A percentile compares a stretch with the other conserved stretches of the same genome.
phyloP scores from a whole-genome alignment of 2,329 filamentous ascomycete genomes.

The Pezicula radicicola region DNA sequence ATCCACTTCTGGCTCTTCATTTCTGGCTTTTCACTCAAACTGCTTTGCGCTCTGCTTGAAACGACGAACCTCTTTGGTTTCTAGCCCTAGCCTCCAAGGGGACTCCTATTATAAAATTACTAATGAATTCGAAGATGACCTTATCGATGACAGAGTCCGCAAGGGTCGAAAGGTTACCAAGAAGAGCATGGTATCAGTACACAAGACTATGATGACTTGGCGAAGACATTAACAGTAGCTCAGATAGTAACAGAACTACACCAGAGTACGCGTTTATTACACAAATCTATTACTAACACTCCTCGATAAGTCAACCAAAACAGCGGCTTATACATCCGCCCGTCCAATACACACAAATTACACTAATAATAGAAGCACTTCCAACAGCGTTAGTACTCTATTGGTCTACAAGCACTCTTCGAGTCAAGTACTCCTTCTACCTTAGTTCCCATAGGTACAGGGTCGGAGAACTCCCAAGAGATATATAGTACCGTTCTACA shows the following conservation, averaged over 20 bases:
- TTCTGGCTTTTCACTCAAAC: constrained; percentile 2
- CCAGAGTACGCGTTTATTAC: not conserved
- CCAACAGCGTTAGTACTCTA: constrained; percentile 9
- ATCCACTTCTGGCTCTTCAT: constrained; percentile 8
- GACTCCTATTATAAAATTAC: constrained; percentile 1
- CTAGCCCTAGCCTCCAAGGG: constrained; percentile 1
- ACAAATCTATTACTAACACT: not conserved
- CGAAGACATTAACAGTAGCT: constrained; percentile 11
- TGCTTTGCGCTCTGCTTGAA: constrained; percentile 8
- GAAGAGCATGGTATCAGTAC: constrained; percentile 13
- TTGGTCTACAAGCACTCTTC: constrained; percentile 11
- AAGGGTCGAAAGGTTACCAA: constrained; percentile 7
- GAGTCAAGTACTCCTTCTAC: constrained; percentile 10
- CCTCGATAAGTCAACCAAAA: constrained; percentile 5
- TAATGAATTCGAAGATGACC: constrained; percentile 17
- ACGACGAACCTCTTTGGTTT: constrained; percentile 10
- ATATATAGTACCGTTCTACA: not conserved
- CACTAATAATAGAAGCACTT: constrained; percentile 5
- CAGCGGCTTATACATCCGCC: constrained; percentile 8
- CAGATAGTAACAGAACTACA: constrained; percentile 10
- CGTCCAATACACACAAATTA: constrained; percentile 1
- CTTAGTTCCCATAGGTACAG: constrained; percentile 6
- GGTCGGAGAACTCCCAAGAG: constrained; percentile 9
- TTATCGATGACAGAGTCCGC: constrained; percentile 13
- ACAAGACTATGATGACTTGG: constrained; percentile 12